Percentiles rank a stretch among this genome's conserved stretches.
These are phyloP conservation scores for Rhodamnia argentea DNA, from an alignment of 345 rosid species.

Conservation along the genomic window DNA sequence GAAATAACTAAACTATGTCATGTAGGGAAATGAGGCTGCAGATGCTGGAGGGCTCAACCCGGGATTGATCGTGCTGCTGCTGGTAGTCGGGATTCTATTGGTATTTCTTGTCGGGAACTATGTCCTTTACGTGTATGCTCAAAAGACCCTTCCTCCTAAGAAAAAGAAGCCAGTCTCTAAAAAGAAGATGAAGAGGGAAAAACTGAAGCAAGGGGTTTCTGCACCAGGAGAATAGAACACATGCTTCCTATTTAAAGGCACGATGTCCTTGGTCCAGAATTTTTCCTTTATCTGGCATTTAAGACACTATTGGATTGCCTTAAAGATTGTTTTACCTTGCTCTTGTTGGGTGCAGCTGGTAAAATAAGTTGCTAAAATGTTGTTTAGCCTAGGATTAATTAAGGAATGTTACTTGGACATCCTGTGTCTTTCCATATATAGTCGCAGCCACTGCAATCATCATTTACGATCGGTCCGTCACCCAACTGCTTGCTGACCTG, in stretches of 20 bases:
- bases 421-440: neutral
- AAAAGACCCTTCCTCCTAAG: slow-evolving; percentile 52
- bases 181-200: slow-evolving; percentile 79
- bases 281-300: neutral
- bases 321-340: neutral
- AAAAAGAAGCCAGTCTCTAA: slow-evolving; percentile 75
- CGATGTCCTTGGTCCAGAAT: neutral
- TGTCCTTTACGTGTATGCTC: slow-evolving; percentile 45
- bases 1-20: neutral
- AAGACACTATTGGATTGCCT: neutral
- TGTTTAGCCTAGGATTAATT: neutral
- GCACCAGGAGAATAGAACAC: slow-evolving; percentile 60
- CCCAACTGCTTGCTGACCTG: neutral
- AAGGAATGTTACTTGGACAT: neutral
- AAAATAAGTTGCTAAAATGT: neutral
- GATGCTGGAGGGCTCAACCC: slow-evolving; percentile 57
- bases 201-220: slow-evolving; percentile 68
- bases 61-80: slow-evolving; percentile 60
- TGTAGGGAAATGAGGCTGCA: slow-evolving; percentile 14
- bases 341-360: neutral
- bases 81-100: slow-evolving; percentile 47
- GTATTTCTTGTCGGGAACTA: slow-evolving; percentile 61
- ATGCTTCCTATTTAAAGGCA: neutral
- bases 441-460: neutral
- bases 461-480: neutral